phyloP scores from a whole-genome alignment of 169 alveolate species.

The Miamiensis avidus region DNA sequence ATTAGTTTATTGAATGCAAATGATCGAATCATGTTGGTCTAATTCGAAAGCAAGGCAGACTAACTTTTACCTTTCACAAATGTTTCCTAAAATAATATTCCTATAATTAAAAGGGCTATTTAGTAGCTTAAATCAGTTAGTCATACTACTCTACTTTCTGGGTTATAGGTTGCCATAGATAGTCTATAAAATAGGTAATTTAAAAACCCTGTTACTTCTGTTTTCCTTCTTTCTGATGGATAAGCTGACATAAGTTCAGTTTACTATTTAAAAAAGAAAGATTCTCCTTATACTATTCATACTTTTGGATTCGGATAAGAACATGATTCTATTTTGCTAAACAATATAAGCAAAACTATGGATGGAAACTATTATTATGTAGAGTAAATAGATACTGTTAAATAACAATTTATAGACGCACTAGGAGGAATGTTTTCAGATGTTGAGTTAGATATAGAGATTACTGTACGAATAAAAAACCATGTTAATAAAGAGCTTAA shows the following conservation, averaged over 20 bases:
- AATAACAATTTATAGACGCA: slow-evolving; percentile 61
- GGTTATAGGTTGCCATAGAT: slow-evolving; percentile 50
- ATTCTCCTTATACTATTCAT: slow-evolving; percentile 42
- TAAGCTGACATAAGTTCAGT: slow-evolving; percentile 22
- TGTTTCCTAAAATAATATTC: slow-evolving; percentile 40
- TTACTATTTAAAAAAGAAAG: not conserved
- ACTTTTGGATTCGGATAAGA: slow-evolving; percentile 66
- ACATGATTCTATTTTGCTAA: slow-evolving; percentile 63
- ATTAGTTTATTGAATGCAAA: slow-evolving; percentile 44
- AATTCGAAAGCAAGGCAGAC: slow-evolving; percentile 26
- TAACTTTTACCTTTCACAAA: slow-evolving; percentile 45
- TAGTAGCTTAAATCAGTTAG: slow-evolving; percentile 33
- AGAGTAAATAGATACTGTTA: slow-evolving; percentile 48
- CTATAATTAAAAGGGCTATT: slow-evolving; percentile 22
- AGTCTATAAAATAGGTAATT: slow-evolving; percentile 41
- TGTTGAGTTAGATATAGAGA: slow-evolving; percentile 47
- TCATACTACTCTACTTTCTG: slow-evolving; percentile 62
- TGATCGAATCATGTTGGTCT: slow-evolving; percentile 49
- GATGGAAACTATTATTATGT: slow-evolving; percentile 67
- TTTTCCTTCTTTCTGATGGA: slow-evolving; percentile 63
- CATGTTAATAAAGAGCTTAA: not conserved
- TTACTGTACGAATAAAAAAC: slow-evolving; percentile 15
- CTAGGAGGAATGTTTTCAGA: slow-evolving; percentile 65
- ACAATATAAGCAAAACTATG: slow-evolving; percentile 44
- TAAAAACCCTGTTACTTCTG: slow-evolving; percentile 37